These are phyloP conservation scores for Coelastrella sp. DNA, from an alignment of 139 green algal genomes.

Conservation along the genomic window DNA sequence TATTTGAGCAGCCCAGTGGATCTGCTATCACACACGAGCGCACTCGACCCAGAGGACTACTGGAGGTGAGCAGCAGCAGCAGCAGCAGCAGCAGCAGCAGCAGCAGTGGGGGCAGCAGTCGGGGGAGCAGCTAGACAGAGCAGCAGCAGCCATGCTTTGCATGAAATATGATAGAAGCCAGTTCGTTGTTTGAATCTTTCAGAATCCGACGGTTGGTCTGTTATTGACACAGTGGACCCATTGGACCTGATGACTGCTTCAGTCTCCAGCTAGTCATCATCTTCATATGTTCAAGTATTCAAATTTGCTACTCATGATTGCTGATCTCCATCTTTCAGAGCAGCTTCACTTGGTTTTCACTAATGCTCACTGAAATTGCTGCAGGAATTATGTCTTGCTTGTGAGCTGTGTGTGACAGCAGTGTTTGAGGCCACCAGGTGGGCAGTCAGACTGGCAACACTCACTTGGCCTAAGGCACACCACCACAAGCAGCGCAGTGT, in stretches of 20 bases:
- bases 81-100: neutral
- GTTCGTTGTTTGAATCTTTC: too few relatives aligned
- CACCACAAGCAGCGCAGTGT: neutral
- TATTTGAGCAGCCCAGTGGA: constrained; percentile 57
- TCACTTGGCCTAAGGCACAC: neutral
- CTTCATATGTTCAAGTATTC: too few relatives aligned
- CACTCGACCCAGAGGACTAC: constrained; percentile 1
- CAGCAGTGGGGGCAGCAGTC: too few relatives aligned
- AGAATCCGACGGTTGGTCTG: too few relatives aligned
- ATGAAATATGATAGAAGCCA: too few relatives aligned
- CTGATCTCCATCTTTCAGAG: too few relatives aligned
- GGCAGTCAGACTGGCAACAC: constrained; percentile 40
- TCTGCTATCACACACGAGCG: constrained; percentile 13
- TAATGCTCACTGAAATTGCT: constrained; percentile 51
- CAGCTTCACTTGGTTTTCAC: neutral
- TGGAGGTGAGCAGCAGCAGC: constrained; percentile 23
- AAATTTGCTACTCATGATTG: too few relatives aligned
- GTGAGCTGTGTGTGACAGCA: constrained; percentile 67
- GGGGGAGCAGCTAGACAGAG: too few relatives aligned
- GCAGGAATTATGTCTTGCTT: constrained; percentile 69
- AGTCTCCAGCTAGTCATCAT: too few relatives aligned
- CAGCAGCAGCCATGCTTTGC: too few relatives aligned
- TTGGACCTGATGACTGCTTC: too few relatives aligned
- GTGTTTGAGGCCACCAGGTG: constrained; percentile 60
- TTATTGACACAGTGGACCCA: too few relatives aligned